These are phyloP conservation scores for Tritrichomonas foetus DNA, from an alignment of 208 protist genomes.

Conservation along the genomic window DNA sequence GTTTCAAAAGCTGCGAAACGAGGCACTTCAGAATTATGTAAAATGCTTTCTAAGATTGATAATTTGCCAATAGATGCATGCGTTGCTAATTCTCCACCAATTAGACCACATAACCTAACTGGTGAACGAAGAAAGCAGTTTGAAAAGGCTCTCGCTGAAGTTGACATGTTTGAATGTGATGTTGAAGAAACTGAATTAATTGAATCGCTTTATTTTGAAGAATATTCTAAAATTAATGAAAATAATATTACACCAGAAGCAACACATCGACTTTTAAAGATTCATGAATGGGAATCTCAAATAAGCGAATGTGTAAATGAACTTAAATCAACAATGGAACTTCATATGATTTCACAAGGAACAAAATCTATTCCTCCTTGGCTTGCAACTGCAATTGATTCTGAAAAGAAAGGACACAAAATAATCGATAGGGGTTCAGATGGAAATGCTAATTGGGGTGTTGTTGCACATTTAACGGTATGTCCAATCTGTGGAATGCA, in stretches of 20 bases:
- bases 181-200: neutral
- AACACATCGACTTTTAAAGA: neutral
- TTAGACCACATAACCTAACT: neutral
- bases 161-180: neutral
- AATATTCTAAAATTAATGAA: neutral
- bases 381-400: neutral
- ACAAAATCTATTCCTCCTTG: neutral
- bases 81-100: slow-evolving; percentile 24
- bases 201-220: neutral
- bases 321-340: neutral
- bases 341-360: neutral
- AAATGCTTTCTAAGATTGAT: neutral
- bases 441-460: neutral
- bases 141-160: neutral
- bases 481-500: neutral
- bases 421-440: neutral
- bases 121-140: neutral
- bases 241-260: neutral
- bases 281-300: neutral
- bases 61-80: neutral
- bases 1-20: neutral
- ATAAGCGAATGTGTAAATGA: neutral
- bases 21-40: neutral
- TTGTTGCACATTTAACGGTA: neutral
- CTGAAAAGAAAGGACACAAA: neutral